Evolutionary conservation across 1,139 yeast genomes (phyloP).

Genomic region (Keqinozyma sinolaborantium): DNA sequence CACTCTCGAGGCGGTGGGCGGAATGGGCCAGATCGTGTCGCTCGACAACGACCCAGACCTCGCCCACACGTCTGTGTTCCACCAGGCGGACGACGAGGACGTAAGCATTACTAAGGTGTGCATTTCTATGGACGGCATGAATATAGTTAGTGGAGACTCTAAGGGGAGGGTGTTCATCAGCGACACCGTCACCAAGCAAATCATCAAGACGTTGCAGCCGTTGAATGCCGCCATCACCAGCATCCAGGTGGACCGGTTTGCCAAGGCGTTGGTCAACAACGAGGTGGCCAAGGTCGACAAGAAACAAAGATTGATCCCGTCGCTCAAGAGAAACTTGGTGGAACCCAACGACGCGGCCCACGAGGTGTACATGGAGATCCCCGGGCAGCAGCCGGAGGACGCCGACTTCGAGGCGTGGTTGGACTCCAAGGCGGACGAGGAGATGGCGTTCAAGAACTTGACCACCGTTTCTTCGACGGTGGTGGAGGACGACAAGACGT

Average conservation of each 20-base stretch:
- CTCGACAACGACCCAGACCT: conserved; percentile 49
- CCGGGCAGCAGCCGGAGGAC: conserved; percentile 9
- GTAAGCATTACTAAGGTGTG: conserved; percentile 46
- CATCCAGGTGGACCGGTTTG: conserved; percentile 18
- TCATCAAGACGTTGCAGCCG: conserved; percentile 60
- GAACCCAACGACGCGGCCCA: conserved; percentile 45
- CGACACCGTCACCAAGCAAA: conserved; percentile 78
- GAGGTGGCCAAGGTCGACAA: conserved; percentile 25
- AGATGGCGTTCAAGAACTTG: conserved; percentile 45
- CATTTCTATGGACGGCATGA: conserved; percentile 74
- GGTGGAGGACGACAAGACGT: conserved; percentile 29
- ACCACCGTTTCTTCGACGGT: conserved; percentile 14
- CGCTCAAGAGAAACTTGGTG: conserved; percentile 55
- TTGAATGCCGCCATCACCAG: conserved; percentile 38
- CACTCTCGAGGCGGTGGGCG: conserved; percentile 54
- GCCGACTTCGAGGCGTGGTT: conserved; percentile 39
- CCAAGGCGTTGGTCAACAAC: conserved; percentile 9
- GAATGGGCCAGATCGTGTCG: conserved; percentile 51
- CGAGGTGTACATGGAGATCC: conserved; percentile 46
- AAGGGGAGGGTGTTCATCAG: conserved; percentile 64
- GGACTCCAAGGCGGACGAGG: conserved; percentile 46
- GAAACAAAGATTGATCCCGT: conserved; percentile 46
- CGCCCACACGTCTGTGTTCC: conserved; percentile 55
- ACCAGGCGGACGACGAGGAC: conserved; percentile 25
- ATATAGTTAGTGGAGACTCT: conserved; percentile 69